Percentiles rank a stretch among this genome's conserved stretches.
Evolutionary conservation across 208 protist species (phyloP).

Genomic region (Leishmania amazonensis): DNA sequence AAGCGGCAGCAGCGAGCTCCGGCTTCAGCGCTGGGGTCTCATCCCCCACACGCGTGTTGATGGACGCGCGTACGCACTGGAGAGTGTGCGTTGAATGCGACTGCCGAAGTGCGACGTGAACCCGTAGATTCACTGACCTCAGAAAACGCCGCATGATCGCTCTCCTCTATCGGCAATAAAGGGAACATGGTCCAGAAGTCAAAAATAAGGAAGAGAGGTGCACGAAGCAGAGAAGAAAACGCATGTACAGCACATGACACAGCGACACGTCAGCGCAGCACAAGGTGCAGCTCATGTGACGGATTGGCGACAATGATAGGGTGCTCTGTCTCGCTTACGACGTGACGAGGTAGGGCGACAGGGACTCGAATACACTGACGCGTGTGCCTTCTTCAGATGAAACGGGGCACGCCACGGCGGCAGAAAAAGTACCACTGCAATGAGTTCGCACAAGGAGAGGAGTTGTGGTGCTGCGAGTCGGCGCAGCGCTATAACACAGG

Average conservation of each 20-base stretch:
- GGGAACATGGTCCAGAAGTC: neutral
- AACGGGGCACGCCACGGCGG: neutral
- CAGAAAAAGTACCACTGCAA: neutral
- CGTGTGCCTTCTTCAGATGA: neutral
- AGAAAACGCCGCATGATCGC: neutral
- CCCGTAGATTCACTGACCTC: neutral
- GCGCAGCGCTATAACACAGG: neutral
- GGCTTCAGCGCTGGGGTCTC: neutral
- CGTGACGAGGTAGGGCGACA: neutral
- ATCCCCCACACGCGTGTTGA: neutral
- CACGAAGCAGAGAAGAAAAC: neutral
- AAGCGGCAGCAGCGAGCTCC: neutral
- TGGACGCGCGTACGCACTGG: neutral
- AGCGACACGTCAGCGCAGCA: neutral
- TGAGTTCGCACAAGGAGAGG: neutral
- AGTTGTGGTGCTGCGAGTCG: neutral
- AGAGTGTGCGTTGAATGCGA: neutral
- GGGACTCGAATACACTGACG: neutral
- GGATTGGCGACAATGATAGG: neutral
- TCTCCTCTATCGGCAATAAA: neutral
- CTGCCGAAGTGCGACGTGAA: neutral
- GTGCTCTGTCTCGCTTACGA: neutral
- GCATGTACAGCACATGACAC: neutral
- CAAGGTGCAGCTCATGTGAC: constrained; percentile 11
- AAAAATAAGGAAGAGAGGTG: neutral